Evolutionary conservation across 305 asterid species (phyloP), one percentile per base, ranked within the genome.

Genomic region (Ruellia speciosa): DNA sequence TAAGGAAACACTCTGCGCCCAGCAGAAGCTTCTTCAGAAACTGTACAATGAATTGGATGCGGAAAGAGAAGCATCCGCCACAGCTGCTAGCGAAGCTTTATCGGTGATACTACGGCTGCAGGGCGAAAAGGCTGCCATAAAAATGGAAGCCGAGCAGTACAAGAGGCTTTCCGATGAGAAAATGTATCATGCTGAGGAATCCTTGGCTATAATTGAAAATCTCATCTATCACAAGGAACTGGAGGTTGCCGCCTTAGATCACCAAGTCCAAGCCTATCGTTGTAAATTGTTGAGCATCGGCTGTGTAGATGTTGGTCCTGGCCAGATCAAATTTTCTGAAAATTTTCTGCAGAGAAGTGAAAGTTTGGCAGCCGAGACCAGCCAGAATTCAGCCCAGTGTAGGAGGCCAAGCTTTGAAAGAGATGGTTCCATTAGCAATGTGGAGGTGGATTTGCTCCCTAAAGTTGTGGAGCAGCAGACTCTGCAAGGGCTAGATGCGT

Each of bases 31-130:
- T 60, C 88, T 90, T 55, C 88, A 79, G 69, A 82, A 83, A 50
- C 97, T 90, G 14, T 82, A 87, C 85, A 62, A 69, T 57, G 97
- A 90, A 45, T 65, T 90, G 67, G 97, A 90, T n/a, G 96, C 84
- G 7, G 97, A 90, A 66, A 69, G 97, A 57, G 96, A 90, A 57
- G 88, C 97, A 0, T 81, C 96, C 0, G 79, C 95, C 39, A 65
- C 83, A 34, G 88, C 95, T 0, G 88, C 92, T 24, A 78, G 77
- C 9, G 96, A 90, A 66, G 87, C 97, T 9, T 52, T 90, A 34
- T 80, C 96, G 0, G 85, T 90, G 55, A 90, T 90, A 18, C 28
- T 87, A 14, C 93, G 96, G 11, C 72, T 90, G 7, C 90, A 90
- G 61, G 87, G 88, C 9, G 95, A 90, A 62, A 90, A 84, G 56